Evolutionary conservation across 371 early-diverging fungal genomes (phyloP), one percentile per base, ranked within the genome.

Genomic region (Apophysomyces variabilis): DNA sequence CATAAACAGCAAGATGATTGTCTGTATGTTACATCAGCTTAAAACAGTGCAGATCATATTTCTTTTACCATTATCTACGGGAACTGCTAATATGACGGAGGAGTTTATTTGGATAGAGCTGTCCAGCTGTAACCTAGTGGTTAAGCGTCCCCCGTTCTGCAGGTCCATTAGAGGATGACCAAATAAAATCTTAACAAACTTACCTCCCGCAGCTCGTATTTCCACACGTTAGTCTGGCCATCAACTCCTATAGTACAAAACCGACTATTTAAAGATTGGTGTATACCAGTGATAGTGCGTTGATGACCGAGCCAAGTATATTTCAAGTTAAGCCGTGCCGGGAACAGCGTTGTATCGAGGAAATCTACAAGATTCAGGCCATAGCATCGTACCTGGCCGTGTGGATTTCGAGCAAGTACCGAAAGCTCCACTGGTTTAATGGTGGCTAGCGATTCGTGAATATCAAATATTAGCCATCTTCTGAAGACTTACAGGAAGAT

Each of bases 301-400:
- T 82, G 86, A 66, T 90, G 92, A 0, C 90, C 92, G 7, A 83
- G 67, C 92, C 92, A 94, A 1, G 87, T 83, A 60, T 87, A 85
- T 58, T 85, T 78, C 7, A 90, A 66, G 18, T 83, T 73, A 5
- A 94, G 72, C 44, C 82, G 82, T 5, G 92, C 83, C 26, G 80
- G 70, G 45, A 85, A 84, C 67, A 85, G 82, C 0, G 86, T 79
- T 1, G 82, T 78, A 47, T 90, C 91, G 56, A 94, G 87, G 45
- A 94, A 89, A 67, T 94, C 93, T 61, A 92, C 85, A 45, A 94
- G 72, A 62, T 91, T 89, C 66, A 92, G 82, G 9, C 88, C 85
- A 66, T 89, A 94, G 35, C 84, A 82, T 66, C 85, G 78, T 14
- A 93, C 60, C 1, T 88, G 85, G 0, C 93, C 92, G 44, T 88